A percentile compares a stretch with the other conserved stretches of the same genome.
Evolutionary conservation across 257 asterid genomes (phyloP).

Genomic region (Pogostemon cablin): DNA sequence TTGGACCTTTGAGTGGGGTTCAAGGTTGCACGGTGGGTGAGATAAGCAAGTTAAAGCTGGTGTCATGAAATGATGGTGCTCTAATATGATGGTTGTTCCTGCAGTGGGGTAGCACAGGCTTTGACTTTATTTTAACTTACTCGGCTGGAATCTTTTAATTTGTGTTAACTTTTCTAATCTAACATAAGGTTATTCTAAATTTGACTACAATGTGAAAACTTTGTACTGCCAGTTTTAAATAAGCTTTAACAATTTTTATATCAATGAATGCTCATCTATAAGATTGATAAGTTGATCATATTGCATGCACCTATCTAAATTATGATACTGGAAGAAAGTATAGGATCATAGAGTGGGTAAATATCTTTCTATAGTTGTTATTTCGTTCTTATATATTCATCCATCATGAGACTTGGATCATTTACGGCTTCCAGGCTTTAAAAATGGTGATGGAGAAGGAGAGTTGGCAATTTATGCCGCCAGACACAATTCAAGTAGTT

Average conservation of each 20-base stretch:
- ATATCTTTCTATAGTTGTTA: conserved; percentile 31
- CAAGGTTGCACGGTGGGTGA: conserved; percentile 3
- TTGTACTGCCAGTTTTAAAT: background rate
- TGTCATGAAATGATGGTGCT: conserved; percentile 24
- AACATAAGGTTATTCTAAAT: conserved; percentile 13
- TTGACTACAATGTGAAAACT: background rate
- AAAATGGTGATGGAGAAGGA: conserved; percentile 99
- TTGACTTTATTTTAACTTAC: background rate
- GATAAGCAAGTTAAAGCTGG: conserved; percentile 11
- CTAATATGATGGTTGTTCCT: conserved; percentile 12
- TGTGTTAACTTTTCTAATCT: conserved; percentile 16
- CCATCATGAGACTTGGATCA: conserved; percentile 27
- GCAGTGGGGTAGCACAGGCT: background rate
- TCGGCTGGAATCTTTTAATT: conserved; percentile 6
- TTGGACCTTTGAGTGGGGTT: conserved; percentile 7
- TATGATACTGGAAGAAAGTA: conserved; percentile 14
- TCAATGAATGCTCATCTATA: conserved; percentile 14
- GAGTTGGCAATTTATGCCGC: conserved; percentile 89
- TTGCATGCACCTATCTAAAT: background rate
- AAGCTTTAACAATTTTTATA: background rate
- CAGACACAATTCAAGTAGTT: conserved; percentile 81
- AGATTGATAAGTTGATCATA: background rate
- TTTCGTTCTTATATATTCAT: conserved; percentile 26
- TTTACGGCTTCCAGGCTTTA: conserved; percentile 72
- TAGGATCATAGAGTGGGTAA: conserved; percentile 3